Base-by-base conservation (phyloP, 495 filamentous ascomycete genomes). In the Oleoguttula mirabilis region DNA sequence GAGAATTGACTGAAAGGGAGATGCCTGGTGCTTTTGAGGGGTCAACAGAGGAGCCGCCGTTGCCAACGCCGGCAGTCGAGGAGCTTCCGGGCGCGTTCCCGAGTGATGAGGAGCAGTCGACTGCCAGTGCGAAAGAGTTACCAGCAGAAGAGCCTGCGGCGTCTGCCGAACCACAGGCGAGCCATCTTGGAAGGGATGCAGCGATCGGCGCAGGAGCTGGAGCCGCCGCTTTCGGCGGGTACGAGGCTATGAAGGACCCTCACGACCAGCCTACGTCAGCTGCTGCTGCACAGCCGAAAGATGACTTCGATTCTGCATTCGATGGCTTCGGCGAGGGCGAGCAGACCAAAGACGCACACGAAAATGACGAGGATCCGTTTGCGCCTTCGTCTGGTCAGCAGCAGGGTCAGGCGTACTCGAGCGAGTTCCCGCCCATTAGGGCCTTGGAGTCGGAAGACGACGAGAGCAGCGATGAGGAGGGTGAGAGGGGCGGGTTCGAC, bases 371-470 rank as follows among this genome's bases (percentile, higher is more conserved):
- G 54, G 23, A 50, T 33, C 49, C 48, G 5, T 44, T 42, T 27
- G 41, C 40, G 1, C 21, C 50, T 4, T 12, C 17, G 2, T 11
- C 20, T 3, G 23, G 20, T 16, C 21, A 20, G 25, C 38, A 23
- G 16, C 16, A 21, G 10, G 17, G 12, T 15, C 15, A 19, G n/a
- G 38, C 8, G 12, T 3, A 16, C 21, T 21, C 32, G 28, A 39
- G 72, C n/a, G 90, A 96, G 55, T 96, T 96, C 63, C 92, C 92
- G 24, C 90, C 90, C 1, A 94, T 96, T 43, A 21, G 39, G 15
- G 40, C 3, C 21, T 21, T 43, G n/a, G 45, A 51, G 28, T 33
- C 21, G 5, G 49, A 48, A 10, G 79, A 78, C 27, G 88, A 94
- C 53, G 58, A 94, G 24, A 78, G 79, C 32, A 56, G 55, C n/a